Evolutionary conservation across 2,329 filamentous ascomycete species (phyloP).

Genomic region (Dactylonectria macrodidyma): DNA sequence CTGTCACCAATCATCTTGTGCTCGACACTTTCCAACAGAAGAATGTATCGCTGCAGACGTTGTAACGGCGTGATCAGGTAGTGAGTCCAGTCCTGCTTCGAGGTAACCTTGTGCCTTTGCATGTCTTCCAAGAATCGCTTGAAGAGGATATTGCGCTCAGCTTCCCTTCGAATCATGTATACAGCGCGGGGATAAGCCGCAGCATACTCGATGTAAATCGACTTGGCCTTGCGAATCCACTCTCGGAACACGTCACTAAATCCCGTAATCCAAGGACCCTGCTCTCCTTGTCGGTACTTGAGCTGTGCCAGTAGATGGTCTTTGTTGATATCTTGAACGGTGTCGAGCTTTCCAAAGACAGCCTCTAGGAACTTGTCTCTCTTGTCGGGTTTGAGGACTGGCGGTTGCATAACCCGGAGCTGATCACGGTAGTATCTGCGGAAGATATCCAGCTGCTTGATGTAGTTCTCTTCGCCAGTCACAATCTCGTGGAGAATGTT

Average conservation of each 20-base stretch:
- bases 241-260: constrained; percentile 98
- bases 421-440: constrained; percentile 88
- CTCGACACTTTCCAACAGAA: constrained; percentile 86
- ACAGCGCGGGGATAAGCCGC: constrained; percentile 87
- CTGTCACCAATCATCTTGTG: constrained; percentile 87
- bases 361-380: constrained; percentile 84
- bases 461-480: constrained; percentile 91
- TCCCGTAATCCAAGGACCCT: constrained; percentile 93
- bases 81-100: constrained; percentile 92
- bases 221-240: constrained; percentile 95
- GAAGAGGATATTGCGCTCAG: constrained; percentile 88
- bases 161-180: constrained; percentile 87
- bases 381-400: constrained; percentile 84
- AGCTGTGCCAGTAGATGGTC: constrained; percentile 92
- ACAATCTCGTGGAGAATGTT: constrained; percentile 97
- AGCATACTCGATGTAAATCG: constrained; percentile 93
- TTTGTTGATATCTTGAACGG: constrained; percentile 91
- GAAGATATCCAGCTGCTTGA: constrained; percentile 90
- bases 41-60: constrained; percentile 88
- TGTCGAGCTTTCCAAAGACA: constrained; percentile 93
- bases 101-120: constrained; percentile 82
- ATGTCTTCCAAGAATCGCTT: constrained; percentile 87
- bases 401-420: constrained; percentile 79
- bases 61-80: constrained; percentile 96
- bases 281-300: constrained; percentile 96